These are phyloP conservation scores for Cystofilobasidium macerans DNA, from an alignment of 768 basidiomycete species.

Conservation along the genomic window DNA sequence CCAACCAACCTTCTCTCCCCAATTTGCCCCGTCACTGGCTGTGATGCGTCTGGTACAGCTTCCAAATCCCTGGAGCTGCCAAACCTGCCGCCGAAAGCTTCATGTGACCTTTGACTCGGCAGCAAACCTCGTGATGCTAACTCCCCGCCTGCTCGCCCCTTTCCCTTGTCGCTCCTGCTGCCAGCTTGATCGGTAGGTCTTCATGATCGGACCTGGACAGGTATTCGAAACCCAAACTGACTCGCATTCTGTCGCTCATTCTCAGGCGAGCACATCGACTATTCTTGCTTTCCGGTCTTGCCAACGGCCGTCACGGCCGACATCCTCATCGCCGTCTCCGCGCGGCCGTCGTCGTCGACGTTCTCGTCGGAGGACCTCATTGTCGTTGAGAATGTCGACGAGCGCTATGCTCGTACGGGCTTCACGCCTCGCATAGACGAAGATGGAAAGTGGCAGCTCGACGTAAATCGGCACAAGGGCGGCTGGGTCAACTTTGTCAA, in stretches of 20 bases:
- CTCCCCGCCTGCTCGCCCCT: not conserved
- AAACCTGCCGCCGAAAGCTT: slow-evolving; percentile 1
- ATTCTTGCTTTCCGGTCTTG: slow-evolving; percentile 69
- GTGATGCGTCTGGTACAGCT: no score
- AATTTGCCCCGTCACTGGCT: no score
- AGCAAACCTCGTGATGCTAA: not conserved
- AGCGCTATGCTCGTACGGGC: slow-evolving; percentile 50
- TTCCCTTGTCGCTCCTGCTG: not conserved
- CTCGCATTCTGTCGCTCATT: no score
- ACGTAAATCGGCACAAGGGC: slow-evolving; percentile 57
- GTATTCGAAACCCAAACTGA: no score
- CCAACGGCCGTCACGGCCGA: slow-evolving; percentile 77
- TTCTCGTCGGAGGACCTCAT: not conserved
- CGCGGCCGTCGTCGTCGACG: slow-evolving; percentile 25
- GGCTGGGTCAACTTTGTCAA: slow-evolving; percentile 84
- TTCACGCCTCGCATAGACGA: slow-evolving; percentile 51
- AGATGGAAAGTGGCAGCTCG: slow-evolving; percentile 52
- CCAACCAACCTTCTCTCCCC: no score
- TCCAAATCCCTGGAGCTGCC: no score
- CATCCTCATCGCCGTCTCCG: slow-evolving; percentile 64
- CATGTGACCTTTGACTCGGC: not conserved
- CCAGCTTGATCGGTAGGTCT: slow-evolving; percentile 32
- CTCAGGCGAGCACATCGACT: slow-evolving; percentile 63
- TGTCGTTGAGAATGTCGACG: slow-evolving; percentile 38
- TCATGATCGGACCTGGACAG: no score